phyloP scores from a whole-genome alignment of 192 early-diverging fungal species.

The Mortierella hygrophila region DNA sequence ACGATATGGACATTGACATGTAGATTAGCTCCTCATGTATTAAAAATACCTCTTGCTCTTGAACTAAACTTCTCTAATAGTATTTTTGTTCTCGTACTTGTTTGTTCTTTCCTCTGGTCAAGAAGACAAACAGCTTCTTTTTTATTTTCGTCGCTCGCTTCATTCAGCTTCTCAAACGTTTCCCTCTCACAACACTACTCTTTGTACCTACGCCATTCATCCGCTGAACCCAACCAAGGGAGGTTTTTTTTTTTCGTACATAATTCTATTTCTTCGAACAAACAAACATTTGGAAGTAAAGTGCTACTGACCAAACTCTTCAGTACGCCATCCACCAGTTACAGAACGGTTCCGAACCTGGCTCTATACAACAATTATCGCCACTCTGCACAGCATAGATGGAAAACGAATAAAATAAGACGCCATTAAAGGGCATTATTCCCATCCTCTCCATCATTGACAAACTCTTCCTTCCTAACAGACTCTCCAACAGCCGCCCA shows the following conservation, averaged over 20 bases:
- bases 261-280: background rate
- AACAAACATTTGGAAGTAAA: background rate
- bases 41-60: background rate
- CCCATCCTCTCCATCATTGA: too few relatives aligned
- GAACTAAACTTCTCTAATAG: background rate
- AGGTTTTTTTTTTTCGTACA: background rate
- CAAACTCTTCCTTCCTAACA: too few relatives aligned
- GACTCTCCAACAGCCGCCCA: too few relatives aligned
- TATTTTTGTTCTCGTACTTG: background rate
- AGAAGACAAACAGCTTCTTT: too few relatives aligned
- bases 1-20: conserved; percentile 35
- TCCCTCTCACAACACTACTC: too few relatives aligned
- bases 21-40: background rate
- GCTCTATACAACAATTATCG: background rate
- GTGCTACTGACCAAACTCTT: background rate
- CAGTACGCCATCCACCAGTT: background rate
- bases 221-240: background rate
- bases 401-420: too few relatives aligned
- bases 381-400: too few relatives aligned
- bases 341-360: background rate
- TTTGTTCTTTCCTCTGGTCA: background rate
- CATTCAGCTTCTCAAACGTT: too few relatives aligned
- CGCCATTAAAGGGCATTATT: too few relatives aligned
- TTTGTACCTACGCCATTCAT: too few relatives aligned
- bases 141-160: too few relatives aligned